Evolutionary conservation across 2,329 filamentous ascomycete genomes (phyloP), one percentile per base, ranked within the genome.

Genomic region (Hypoxylon sp.): DNA sequence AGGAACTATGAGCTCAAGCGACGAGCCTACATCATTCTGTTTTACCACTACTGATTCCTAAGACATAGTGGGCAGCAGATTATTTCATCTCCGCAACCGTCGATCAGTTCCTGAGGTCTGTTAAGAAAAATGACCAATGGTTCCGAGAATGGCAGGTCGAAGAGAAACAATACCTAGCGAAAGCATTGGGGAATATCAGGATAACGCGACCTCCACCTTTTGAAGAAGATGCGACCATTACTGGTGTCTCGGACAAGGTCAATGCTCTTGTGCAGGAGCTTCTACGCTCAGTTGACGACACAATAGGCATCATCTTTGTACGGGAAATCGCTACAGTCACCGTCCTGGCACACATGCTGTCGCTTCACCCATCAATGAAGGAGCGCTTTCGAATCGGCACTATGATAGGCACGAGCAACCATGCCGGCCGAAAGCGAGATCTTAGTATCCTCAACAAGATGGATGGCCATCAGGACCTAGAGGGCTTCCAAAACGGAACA

Each of bases 241-340:
- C 89, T 2, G 70, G 78, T 5, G 55, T 90, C 0, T 88, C 90
- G 0, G 73, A 83, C n/a, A 93, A 93, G 72, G 80, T 86, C 2
- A 71, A 74, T 16, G 76, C 78, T 4, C 79, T 94, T 14, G 76
- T 93, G 2, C 60, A 76, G 3, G 78, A 85, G 3, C 82, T 91
- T 14, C 68, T 86, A 1, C 71, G 73, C 1, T 74, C 78, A 11
- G 75, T 83, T 1, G 75, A 81, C 0, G 73, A 77, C 1, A 76
- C 81, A 0, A 82, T 85, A 3, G 88, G 89, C 0, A 88, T 94
- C 14, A 78, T 93, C 0, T 94, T 94, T 69, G 91, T 87, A 22
- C 80, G 85, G 61, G 86, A 91, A 71, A 80, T 89, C 52, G 83
- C 83, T 1, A 88, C 86, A 0, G 89, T 88, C 0, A 82, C 81